A percentile compares a stretch with the other conserved stretches of the same genome.
Conservation (phyloP, 805 yeast species). For the Cyberlindnera euphorbiiphila region DNA sequence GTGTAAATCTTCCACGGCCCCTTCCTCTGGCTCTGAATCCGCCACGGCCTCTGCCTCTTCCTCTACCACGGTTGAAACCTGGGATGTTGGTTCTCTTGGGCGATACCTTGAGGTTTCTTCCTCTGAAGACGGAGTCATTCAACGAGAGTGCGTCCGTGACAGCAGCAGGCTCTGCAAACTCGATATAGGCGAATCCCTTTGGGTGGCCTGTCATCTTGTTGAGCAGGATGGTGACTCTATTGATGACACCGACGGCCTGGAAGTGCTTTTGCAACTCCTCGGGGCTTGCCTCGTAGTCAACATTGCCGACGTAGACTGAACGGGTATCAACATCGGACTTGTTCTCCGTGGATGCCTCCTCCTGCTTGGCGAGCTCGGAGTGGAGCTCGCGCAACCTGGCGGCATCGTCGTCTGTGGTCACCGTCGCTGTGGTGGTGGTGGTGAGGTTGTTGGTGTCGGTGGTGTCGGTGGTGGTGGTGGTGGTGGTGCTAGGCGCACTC, state of each 20-base stretch:
- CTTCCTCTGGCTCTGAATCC: constrained; percentile 33
- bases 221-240: constrained; percentile 72
- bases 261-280: constrained; percentile 76
- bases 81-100: constrained; percentile 83
- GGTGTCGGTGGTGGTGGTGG: not conserved
- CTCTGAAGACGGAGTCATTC: constrained; percentile 63
- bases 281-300: constrained; percentile 75
- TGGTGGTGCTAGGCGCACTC: not conserved
- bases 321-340: constrained; percentile 71
- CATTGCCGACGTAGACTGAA: constrained; percentile 79
- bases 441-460: constrained; percentile 1
- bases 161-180: constrained; percentile 64
- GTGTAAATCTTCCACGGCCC: constrained; percentile 42
- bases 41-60: constrained; percentile 50
- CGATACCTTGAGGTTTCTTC: constrained; percentile 66
- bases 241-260: constrained; percentile 64
- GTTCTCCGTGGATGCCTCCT: constrained; percentile 39
- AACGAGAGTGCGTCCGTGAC: constrained; percentile 63
- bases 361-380: constrained; percentile 40
- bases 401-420: constrained; percentile 43
- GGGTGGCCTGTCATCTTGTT: constrained; percentile 78
- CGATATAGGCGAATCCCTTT: constrained; percentile 84
- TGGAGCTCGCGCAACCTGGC: constrained; percentile 58
- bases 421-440: too few relatives aligned
- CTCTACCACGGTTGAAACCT: constrained; percentile 48